Evolutionary conservation across 352 stramenopile species (phyloP), one percentile per base, ranked within the genome.

Genomic region (Phytophthora colocasiae): DNA sequence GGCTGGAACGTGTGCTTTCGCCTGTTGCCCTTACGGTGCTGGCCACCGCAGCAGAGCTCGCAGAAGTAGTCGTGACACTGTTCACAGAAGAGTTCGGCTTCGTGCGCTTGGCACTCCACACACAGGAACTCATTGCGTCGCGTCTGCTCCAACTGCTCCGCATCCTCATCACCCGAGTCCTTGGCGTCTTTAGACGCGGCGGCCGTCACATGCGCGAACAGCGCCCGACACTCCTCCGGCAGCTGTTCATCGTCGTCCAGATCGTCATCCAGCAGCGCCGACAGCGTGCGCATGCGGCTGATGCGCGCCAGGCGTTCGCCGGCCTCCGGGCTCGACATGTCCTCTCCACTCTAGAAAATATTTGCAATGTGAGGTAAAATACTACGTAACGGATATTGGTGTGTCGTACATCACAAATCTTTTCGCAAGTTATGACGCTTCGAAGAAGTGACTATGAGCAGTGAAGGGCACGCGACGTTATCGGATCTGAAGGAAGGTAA

Each of bases 61-160:
- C 89, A 96, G 56, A 94, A 96, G 66, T 95, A 93, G 73, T 96
- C 87, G 66, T 93, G 81, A 60, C 89, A 96, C 66, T 95, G 85
- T 74, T 95, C 89, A 58, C 89, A 96, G 54, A 92, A 93, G 41
- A 93, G 67, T 44, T 92, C 81, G 32, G 83, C 81, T 34, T 81
- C 80, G 62, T 92, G 80, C 15, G 75, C 84, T 26, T 72, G 57
- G 47, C 87, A 93, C 74, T 93, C 87, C 58, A 93, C 76, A 58
- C 85, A 93, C 64, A 77, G 46, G 57, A 92, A 84, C 55, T 76
- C 82, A 51, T 75, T 73, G 51, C 32, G 50, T 17, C 57, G 64
- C 39, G 53, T 69, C 54, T 70, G 75, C 45, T 75, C 71, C 39
- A 77, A 53, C 53, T 75, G 51, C 52, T 56, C 65, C 29, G 59